These are phyloP conservation scores for Carex cristatella DNA, from an alignment of 176 grass and related monocot genomes.

Conservation along the genomic window DNA sequence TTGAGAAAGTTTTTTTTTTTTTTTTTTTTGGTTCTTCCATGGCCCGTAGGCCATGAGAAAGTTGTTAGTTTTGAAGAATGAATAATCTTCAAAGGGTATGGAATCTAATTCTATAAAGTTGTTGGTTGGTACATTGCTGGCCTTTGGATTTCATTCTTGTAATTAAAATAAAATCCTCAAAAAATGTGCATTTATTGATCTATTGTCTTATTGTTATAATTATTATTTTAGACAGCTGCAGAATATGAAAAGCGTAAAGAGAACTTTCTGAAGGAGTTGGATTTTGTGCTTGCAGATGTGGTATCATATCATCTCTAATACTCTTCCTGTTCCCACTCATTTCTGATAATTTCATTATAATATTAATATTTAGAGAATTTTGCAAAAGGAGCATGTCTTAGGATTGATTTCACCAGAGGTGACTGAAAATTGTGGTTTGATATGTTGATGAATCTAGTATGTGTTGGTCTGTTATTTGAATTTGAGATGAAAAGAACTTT, in stretches of 20 bases:
- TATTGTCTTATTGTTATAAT: neutral
- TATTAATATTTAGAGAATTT: constrained; percentile 1
- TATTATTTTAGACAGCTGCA: constrained; percentile 41
- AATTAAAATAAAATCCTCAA: neutral
- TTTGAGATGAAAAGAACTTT: neutral
- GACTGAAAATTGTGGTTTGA: neutral
- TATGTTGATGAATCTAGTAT: neutral
- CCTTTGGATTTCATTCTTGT: neutral
- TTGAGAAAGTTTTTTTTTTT: neutral
- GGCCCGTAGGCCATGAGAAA: neutral
- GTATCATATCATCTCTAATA: constrained; percentile 32
- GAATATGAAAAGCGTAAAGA: constrained; percentile 75
- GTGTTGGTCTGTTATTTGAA: neutral
- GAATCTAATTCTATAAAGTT: neutral
- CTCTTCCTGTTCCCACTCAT: neutral
- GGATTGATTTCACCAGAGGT: neutral
- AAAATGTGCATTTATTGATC: neutral
- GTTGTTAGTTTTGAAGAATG: neutral
- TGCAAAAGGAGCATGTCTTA: neutral
- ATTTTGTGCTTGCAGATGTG: constrained; percentile 89
- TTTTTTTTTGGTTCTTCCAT: too few relatives aligned
- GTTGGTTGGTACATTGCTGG: too few relatives aligned
- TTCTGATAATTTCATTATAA: neutral
- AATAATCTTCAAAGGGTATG: neutral
- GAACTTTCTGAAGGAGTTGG: constrained; percentile 74